Conservation (phyloP, 371 early-diverging fungal genomes). For the Parasitella parasitica region DNA sequence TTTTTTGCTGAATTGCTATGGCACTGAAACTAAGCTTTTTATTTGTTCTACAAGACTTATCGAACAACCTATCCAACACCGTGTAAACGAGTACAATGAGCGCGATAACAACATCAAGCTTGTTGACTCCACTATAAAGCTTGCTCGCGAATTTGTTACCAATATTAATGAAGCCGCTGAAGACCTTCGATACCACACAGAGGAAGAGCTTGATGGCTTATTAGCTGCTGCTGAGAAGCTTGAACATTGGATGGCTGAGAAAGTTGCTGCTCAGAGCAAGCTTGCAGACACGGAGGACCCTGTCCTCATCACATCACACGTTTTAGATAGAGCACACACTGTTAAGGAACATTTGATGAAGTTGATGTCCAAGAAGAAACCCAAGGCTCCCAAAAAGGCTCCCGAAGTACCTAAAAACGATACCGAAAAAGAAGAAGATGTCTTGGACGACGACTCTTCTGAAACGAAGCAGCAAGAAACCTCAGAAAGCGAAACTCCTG, state of each 20-base stretch:
- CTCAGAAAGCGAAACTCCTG: neutral
- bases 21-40: too few relatives aligned
- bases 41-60: too few relatives aligned
- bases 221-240: conserved; percentile 44
- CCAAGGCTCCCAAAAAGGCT: conserved; percentile 32
- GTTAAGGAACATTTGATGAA: conserved; percentile 57
- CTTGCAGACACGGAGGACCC: conserved; percentile 64
- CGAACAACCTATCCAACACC: conserved; percentile 65
- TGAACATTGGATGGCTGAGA: conserved; percentile 65
- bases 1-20: neutral
- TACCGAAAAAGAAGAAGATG: neutral
- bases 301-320: conserved; percentile 57
- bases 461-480: neutral
- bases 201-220: conserved; percentile 60
- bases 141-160: conserved; percentile 45
- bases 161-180: conserved; percentile 34
- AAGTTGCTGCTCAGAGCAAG: conserved; percentile 60
- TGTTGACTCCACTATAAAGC: conserved; percentile 42
- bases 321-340: conserved; percentile 43
- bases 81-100: conserved; percentile 60
- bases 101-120: conserved; percentile 62
- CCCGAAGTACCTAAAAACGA: conserved; percentile 3
- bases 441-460: neutral
- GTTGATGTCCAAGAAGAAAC: conserved; percentile 62
- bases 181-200: conserved; percentile 58